A percentile compares a stretch with the other conserved stretches of the same genome.
These are phyloP conservation scores for Closterium sp. DNA, from an alignment of 139 green algal genomes.

Conservation along the genomic window DNA sequence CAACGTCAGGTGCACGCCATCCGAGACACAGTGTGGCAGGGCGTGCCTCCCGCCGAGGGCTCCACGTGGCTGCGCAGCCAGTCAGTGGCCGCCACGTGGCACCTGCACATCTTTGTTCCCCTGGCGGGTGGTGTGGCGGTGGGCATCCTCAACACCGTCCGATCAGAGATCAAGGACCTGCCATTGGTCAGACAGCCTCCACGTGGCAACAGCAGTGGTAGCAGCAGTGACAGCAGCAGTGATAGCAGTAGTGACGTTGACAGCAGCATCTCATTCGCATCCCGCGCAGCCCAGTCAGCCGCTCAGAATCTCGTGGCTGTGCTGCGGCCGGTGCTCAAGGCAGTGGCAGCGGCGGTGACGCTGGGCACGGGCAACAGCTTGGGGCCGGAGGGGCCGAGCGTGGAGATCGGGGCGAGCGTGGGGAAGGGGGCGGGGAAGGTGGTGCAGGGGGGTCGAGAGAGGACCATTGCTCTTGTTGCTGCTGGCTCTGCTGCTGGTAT, in stretches of 20 bases:
- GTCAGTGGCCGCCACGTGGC: slow-evolving; percentile 34
- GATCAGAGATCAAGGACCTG: neutral
- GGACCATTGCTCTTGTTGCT: slow-evolving; percentile 73
- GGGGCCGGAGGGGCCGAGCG: slow-evolving; percentile 86
- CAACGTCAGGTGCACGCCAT: slow-evolving; percentile 39
- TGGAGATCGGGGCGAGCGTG: slow-evolving; percentile 86
- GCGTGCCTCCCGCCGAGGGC: slow-evolving; percentile 17
- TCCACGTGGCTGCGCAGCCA: slow-evolving; percentile 37
- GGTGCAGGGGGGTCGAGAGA: slow-evolving; percentile 55
- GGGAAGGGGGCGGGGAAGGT: slow-evolving; percentile 63
- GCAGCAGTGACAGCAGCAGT: neutral
- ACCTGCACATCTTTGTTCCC: slow-evolving; percentile 33
- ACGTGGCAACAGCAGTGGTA: neutral
- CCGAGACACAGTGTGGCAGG: slow-evolving; percentile 35
- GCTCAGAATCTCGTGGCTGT: slow-evolving; percentile 4
- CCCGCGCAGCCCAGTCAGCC: neutral
- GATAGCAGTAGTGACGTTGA: neutral
- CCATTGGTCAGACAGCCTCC: neutral
- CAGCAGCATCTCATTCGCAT: neutral
- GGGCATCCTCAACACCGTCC: slow-evolving; percentile 29
- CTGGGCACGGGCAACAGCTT: slow-evolving; percentile 80
- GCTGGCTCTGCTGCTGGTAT: slow-evolving; percentile 82
- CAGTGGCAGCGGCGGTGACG: slow-evolving; percentile 69
- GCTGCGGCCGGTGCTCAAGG: slow-evolving; percentile 42
- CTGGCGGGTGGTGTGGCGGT: slow-evolving; percentile 29